Evolutionary conservation across 805 yeast species (phyloP), one percentile per base, ranked within the genome.

Genomic region (Candida ponderosae): DNA sequence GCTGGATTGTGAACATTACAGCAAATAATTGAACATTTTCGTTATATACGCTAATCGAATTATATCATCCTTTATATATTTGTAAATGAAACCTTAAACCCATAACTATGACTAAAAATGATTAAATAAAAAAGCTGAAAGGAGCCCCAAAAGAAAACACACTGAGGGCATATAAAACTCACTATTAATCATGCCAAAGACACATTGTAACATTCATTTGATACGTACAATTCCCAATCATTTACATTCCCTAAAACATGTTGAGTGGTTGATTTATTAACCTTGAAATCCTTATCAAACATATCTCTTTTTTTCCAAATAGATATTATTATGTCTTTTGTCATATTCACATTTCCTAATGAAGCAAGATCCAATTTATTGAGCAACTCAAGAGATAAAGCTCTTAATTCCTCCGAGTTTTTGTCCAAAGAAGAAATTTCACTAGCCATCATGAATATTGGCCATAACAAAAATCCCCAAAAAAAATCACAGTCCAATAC

Each of bases 1-100:
- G 83, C 68, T 16, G 78, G 76, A 2, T 39, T 67, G 16, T 46
- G 35, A 41, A n/a, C n/a, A n/a, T n/a, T n/a, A n/a, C n/a, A n/a
- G n/a, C n/a, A n/a, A n/a, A 24, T 24, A 24, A 24, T 24, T 21
- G 9, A 21, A 21, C 24, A 11, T 21, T 21, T 21, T n/a, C n/a
- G n/a, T n/a, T n/a, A n/a, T n/a, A n/a, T n/a, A n/a, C n/a, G n/a
- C n/a, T n/a, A n/a, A n/a, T n/a, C n/a, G n/a, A n/a, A n/a, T n/a
- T n/a, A n/a, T n/a, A n/a, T n/a, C n/a, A n/a, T n/a, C n/a, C n/a
- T n/a, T n/a, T n/a, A n/a, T n/a, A n/a, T n/a, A n/a, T n/a, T n/a
- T n/a, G n/a, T n/a, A n/a, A n/a, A n/a, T n/a, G n/a, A n/a, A n/a
- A n/a, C n/a, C n/a, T n/a, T n/a, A n/a, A n/a, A n/a, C n/a, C n/a